Evolutionary conservation across 768 basidiomycete genomes (phyloP).

Genomic region (Pleurotus eryngii): DNA sequence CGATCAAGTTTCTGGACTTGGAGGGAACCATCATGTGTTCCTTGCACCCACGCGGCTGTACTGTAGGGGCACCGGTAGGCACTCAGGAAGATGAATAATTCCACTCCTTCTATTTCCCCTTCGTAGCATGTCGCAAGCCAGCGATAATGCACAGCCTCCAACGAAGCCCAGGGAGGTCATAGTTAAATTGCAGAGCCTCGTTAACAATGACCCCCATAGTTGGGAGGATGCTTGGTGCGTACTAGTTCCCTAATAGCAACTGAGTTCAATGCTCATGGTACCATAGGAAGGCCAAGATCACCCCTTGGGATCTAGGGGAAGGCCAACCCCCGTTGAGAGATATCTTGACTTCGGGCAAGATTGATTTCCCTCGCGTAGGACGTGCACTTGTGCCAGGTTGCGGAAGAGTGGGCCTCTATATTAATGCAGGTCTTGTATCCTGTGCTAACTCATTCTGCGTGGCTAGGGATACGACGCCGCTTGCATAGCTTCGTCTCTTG

Average conservation of each 20-base stretch:
- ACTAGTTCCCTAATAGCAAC: background rate
- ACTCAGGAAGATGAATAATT: background rate
- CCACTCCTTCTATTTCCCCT: background rate
- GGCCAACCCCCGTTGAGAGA: conserved; percentile 55
- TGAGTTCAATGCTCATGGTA: background rate
- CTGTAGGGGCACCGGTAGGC: no score
- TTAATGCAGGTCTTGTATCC: background rate
- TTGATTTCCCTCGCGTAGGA: conserved; percentile 40
- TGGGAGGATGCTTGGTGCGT: conserved; percentile 9
- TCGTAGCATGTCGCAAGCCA: background rate
- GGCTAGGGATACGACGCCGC: conserved; percentile 60
- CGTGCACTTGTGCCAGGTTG: conserved; percentile 57
- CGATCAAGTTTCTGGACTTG: no score
- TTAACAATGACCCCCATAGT: background rate
- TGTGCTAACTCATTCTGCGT: background rate
- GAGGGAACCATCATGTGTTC: no score
- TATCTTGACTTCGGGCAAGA: conserved; percentile 40
- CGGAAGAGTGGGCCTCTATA: conserved; percentile 34
- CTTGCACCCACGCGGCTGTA: no score
- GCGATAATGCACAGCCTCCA: background rate
- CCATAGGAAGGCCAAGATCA: conserved; percentile 42
- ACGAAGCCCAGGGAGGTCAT: background rate
- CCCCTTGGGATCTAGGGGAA: conserved; percentile 62
- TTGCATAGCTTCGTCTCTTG: conserved; percentile 47
- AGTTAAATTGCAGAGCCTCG: conserved; percentile 1